Conservation (phyloP, 805 yeast species). For the Ogataea degrootiae region DNA sequence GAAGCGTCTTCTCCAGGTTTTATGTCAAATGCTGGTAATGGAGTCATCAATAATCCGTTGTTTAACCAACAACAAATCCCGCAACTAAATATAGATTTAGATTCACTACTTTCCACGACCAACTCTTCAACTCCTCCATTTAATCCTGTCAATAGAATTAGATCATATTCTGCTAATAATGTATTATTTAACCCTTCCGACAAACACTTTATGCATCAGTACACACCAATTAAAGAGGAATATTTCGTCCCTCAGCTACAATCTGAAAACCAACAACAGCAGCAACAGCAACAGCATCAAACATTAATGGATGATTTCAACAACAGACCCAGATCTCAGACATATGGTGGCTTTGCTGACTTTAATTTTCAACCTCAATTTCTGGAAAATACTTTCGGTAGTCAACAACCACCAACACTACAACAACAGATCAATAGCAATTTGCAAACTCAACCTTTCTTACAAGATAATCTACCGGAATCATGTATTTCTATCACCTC, state of each 20-base stretch:
- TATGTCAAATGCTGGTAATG: conserved; percentile 12
- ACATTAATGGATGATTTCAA: conserved; percentile 7
- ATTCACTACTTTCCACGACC: conserved; percentile 8
- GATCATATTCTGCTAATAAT: conserved; percentile 48
- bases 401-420: conserved; percentile 1
- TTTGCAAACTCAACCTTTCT: conserved; percentile 21
- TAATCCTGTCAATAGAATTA: conserved; percentile 29
- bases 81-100: conserved; percentile 24
- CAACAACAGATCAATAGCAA: not conserved
- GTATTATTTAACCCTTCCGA: conserved; percentile 27
- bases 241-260: conserved; percentile 6
- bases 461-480: conserved; percentile 59
- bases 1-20: conserved; percentile 17
- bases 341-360: conserved; percentile 26
- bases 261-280: conserved; percentile 7
- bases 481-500: conserved; percentile 59
- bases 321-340: conserved; percentile 39
- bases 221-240: conserved; percentile 23
- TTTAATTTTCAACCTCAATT: conserved; percentile 4
- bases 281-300: conserved; percentile 10
- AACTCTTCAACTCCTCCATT: conserved; percentile 15
- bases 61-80: conserved; percentile 19
- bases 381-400: conserved; percentile 9
- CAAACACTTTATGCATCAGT: conserved; percentile 20
- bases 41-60: conserved; percentile 8